Evolutionary conservation across 1,284 basidiomycete species (phyloP).

Genomic region (Bjerkandera adusta): DNA sequence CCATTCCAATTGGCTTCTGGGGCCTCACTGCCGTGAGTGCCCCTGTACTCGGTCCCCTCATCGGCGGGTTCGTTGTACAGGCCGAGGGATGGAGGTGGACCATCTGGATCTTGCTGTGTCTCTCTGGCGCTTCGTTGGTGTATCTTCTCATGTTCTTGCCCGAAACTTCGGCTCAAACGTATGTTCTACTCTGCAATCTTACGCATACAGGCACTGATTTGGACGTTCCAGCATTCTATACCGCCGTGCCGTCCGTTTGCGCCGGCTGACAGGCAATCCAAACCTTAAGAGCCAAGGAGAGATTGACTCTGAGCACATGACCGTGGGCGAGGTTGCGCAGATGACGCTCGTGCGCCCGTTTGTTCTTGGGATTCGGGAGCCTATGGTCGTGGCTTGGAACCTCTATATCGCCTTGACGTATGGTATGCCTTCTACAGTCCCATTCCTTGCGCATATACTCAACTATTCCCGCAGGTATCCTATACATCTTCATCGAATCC

Average conservation of each 20-base stretch:
- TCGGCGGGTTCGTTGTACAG: constrained; percentile 41
- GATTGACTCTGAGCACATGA: constrained; percentile 24
- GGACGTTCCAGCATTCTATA: constrained; percentile 40
- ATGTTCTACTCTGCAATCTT: neutral
- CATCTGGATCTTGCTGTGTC: constrained; percentile 53
- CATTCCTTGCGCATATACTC: neutral
- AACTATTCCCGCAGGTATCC: constrained; percentile 18
- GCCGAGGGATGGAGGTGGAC: constrained; percentile 46
- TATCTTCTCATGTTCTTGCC: constrained; percentile 46
- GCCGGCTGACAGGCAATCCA: constrained; percentile 28
- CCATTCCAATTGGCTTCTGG: constrained; percentile 57
- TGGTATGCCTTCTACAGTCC: constrained; percentile 11
- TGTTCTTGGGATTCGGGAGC: constrained; percentile 37
- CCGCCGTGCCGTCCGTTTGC: constrained; percentile 28
- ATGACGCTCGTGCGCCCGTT: constrained; percentile 38
- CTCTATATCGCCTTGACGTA: constrained; percentile 44
- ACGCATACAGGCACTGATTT: neutral
- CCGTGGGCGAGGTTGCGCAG: constrained; percentile 20
- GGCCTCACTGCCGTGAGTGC: constrained; percentile 54
- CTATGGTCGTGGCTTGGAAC: constrained; percentile 39
- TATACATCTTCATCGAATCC: constrained; percentile 33
- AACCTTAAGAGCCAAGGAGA: constrained; percentile 27
- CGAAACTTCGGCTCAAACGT: constrained; percentile 38
- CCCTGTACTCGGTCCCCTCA: constrained; percentile 42
- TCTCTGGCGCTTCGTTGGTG: constrained; percentile 39